Percentiles rank a stretch among this genome's conserved stretches.
These are phyloP conservation scores for Lecanosticta acicola DNA, from an alignment of 2,329 filamentous ascomycete genomes.

Conservation along the genomic window DNA sequence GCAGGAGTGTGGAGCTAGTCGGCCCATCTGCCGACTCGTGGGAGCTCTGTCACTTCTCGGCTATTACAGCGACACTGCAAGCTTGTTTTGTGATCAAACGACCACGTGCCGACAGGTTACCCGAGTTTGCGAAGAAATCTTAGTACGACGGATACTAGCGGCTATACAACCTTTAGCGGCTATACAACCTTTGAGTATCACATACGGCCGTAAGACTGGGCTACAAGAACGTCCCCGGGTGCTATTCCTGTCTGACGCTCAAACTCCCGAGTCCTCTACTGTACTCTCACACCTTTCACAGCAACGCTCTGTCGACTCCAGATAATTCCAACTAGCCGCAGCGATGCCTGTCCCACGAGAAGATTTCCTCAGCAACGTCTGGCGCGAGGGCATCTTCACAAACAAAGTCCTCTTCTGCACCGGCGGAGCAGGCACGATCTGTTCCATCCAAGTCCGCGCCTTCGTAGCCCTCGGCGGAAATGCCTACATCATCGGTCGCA, in stretches of 20 bases:
- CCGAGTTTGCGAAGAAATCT: no score
- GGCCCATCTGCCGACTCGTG: conserved; percentile 2
- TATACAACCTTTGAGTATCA: no score
- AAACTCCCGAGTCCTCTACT: no score
- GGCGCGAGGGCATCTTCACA: conserved; percentile 81
- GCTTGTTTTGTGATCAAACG: conserved; percentile 1
- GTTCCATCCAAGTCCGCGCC: conserved; percentile 86
- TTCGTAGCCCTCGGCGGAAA: conserved; percentile 87
- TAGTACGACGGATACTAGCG: no score
- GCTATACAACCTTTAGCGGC: no score
- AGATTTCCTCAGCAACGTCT: conserved; percentile 74
- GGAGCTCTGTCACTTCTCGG: not conserved
- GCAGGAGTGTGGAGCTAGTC: not conserved
- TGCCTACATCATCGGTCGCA: conserved; percentile 89
- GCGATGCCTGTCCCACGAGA: conserved; percentile 56
- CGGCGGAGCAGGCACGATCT: conserved; percentile 88
- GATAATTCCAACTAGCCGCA: not conserved
- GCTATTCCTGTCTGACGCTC: no score
- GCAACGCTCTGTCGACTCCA: no score
- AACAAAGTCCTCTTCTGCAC: conserved; percentile 92
- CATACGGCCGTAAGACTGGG: no score
- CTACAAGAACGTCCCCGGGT: no score
- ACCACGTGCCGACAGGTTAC: no score
- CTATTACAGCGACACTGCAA: no score
- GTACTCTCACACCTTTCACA: no score